phyloP scores from a whole-genome alignment of 805 yeast genomes.

The Candida tibetensis region DNA sequence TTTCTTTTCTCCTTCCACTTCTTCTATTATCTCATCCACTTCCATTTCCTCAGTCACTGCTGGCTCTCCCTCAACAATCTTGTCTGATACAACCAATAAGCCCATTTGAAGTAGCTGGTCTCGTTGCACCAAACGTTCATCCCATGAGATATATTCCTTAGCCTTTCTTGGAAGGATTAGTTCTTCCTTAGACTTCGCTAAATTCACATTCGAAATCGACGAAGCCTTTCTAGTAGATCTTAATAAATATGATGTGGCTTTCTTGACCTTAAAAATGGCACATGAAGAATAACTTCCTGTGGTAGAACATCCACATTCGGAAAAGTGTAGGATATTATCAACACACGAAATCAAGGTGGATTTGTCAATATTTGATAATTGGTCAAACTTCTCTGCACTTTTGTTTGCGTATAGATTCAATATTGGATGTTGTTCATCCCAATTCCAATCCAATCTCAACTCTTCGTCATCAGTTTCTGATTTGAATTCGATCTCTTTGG shows the following conservation, averaged over 20 bases:
- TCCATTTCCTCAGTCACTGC: slow-evolving; percentile 8
- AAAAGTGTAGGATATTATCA: slow-evolving; percentile 58
- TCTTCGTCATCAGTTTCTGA: slow-evolving; percentile 56
- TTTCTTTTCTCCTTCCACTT: slow-evolving; percentile 5
- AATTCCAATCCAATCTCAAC: slow-evolving; percentile 79
- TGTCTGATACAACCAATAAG: slow-evolving; percentile 15
- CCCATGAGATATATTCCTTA: slow-evolving; percentile 37
- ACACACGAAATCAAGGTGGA: slow-evolving; percentile 56
- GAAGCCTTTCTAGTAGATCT: slow-evolving; percentile 57
- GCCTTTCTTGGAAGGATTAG: slow-evolving; percentile 30
- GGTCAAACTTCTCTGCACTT: slow-evolving; percentile 45
- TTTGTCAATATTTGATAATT: slow-evolving; percentile 51
- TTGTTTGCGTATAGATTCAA: slow-evolving; percentile 41
- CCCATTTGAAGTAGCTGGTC: slow-evolving; percentile 26
- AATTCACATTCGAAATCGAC: slow-evolving; percentile 33
- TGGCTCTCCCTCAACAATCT: slow-evolving; percentile 8
- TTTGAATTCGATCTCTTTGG: slow-evolving; percentile 45
- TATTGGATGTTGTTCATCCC: slow-evolving; percentile 82
- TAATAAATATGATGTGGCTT: slow-evolving; percentile 56
- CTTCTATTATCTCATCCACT: slow-evolving; percentile 2
- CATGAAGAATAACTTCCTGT: slow-evolving; percentile 48
- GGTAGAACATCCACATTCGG: slow-evolving; percentile 60
- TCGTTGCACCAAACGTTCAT: slow-evolving; percentile 29
- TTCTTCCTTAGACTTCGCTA: slow-evolving; percentile 38
- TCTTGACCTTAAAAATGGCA: slow-evolving; percentile 56